Conservation (phyloP, 805 yeast species). For the Candida mattraensis region DNA sequence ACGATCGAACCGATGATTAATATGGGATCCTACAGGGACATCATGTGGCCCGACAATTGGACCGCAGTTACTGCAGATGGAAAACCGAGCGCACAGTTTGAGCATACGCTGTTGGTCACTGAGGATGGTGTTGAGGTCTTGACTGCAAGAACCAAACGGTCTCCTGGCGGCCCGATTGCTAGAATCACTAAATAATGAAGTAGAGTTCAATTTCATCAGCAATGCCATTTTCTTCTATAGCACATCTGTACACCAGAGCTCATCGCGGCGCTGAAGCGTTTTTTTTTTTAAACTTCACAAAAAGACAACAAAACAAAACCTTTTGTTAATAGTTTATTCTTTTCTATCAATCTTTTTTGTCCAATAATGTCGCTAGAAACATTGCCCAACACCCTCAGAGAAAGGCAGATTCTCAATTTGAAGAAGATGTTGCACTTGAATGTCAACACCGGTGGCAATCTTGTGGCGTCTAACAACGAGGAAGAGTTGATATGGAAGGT, state of each 20-base stretch:
- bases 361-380: constrained; percentile 19
- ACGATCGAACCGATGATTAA: constrained; percentile 98
- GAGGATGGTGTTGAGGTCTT: constrained; percentile 91
- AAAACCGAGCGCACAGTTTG: constrained; percentile 87
- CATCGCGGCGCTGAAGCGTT: constrained; percentile 6
- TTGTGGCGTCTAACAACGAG: constrained; percentile 49
- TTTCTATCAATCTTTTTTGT: neutral
- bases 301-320: constrained; percentile 6
- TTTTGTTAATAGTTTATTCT: neutral
- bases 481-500: constrained; percentile 90
- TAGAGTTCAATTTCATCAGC: no score
- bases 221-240: no score
- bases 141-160: constrained; percentile 72
- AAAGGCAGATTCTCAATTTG: constrained; percentile 41
- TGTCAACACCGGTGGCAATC: constrained; percentile 63
- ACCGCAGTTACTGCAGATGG: constrained; percentile 93
- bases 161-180: constrained; percentile 86
- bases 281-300: constrained; percentile 8
- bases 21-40: constrained; percentile 76
- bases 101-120: constrained; percentile 89
- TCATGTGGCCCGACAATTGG: constrained; percentile 98
- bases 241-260: neutral
- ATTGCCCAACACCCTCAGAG: constrained; percentile 24
- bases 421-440: constrained; percentile 87
- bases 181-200: constrained; percentile 37